Conservation (phyloP, 202 grass and related monocot genomes). For the Hordeum pubiflorum region DNA sequence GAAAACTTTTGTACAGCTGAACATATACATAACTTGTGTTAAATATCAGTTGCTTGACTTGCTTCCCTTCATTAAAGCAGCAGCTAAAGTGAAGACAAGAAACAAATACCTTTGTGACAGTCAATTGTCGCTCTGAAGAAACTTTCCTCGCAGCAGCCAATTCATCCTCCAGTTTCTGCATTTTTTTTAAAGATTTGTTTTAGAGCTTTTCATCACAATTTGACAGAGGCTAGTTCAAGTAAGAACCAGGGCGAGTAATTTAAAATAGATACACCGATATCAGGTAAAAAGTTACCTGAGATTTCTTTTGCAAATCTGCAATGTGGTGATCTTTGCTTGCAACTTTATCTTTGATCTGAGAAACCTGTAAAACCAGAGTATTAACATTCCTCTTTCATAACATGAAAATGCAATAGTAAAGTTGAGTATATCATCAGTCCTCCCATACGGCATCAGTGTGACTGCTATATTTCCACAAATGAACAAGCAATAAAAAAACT, state of each 20-base stretch:
- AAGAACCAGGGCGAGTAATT: background rate
- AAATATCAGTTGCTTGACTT: background rate
- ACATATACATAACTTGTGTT: background rate
- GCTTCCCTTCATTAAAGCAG: background rate
- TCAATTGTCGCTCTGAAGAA: constrained; percentile 52
- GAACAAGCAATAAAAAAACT: background rate
- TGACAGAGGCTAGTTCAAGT: background rate
- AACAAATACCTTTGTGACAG: constrained; percentile 43
- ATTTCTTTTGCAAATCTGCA: constrained; percentile 57
- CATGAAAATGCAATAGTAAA: background rate
- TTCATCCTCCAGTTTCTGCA: constrained; percentile 78
- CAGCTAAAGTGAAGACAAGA: constrained; percentile 1
- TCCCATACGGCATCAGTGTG: background rate
- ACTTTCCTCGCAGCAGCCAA: constrained; percentile 47
- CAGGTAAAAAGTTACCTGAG: constrained; percentile 41
- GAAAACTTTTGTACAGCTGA: constrained; percentile 65
- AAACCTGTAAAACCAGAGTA: constrained; percentile 40
- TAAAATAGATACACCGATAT: background rate
- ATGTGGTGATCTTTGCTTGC: constrained; percentile 49
- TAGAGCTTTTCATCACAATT: background rate
- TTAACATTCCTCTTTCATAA: constrained; percentile 15
- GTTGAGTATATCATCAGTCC: background rate
- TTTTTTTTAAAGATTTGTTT: constrained; percentile 12
- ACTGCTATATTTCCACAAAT: constrained; percentile 3
- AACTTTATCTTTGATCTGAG: constrained; percentile 55